Conservation (phyloP, 257 asterid species). For the Fraxinus pennsylvanica region DNA sequence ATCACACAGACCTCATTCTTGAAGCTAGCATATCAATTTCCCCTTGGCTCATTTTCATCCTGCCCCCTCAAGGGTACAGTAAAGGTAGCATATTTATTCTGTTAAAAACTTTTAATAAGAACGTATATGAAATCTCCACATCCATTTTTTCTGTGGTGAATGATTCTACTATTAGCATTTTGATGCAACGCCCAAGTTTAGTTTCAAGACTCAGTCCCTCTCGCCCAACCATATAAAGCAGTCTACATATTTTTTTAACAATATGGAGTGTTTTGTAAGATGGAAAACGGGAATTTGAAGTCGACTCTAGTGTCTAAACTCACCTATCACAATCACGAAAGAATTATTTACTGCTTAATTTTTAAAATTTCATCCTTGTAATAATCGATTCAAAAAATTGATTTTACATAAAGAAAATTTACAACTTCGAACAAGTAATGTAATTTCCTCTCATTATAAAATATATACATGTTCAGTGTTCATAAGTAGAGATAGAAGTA, state of each 20-base stretch:
- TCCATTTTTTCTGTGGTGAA: background rate
- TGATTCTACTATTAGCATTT: background rate
- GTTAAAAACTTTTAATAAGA: too few relatives aligned
- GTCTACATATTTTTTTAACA: background rate
- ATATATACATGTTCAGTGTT: background rate
- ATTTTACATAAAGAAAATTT: background rate
- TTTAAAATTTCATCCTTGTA: background rate
- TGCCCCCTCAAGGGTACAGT: background rate
- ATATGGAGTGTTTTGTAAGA: background rate
- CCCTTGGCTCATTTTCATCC: background rate
- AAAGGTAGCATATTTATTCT: background rate
- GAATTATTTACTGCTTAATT: background rate
- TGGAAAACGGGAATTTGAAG: background rate
- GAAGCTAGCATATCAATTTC: background rate
- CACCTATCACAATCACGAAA: background rate
- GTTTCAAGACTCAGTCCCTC: background rate
- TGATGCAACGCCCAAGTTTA: background rate
- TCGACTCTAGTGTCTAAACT: background rate
- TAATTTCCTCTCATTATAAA: too few relatives aligned
- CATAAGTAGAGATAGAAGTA: background rate
- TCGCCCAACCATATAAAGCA: background rate
- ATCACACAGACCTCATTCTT: background rate
- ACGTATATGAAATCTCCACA: background rate
- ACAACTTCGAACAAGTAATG: background rate
- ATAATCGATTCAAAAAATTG: background rate